Percentiles rank a stretch among this genome's conserved stretches.
Evolutionary conservation across 2,329 filamentous ascomycete genomes (phyloP).

Genomic region (Cladophialophora psammophila): DNA sequence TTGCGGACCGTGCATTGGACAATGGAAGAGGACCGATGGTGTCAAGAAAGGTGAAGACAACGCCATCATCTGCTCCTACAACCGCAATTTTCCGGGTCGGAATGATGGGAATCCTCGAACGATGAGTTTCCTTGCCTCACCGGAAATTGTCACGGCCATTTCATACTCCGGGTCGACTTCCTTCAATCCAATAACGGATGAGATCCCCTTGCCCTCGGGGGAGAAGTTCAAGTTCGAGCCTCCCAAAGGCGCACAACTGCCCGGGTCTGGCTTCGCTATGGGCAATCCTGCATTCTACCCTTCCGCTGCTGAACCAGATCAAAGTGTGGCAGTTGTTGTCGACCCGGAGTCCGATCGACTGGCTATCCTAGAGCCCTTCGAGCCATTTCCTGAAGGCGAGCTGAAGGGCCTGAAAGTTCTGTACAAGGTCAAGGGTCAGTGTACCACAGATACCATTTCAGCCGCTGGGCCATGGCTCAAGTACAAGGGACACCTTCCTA

Average conservation of each 20-base stretch:
- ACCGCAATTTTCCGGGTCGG: constrained; percentile 95
- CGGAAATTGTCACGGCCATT: constrained; percentile 96
- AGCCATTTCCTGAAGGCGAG: constrained; percentile 78
- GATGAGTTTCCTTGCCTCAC: constrained; percentile 98
- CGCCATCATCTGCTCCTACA: constrained; percentile 96
- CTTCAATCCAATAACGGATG: constrained; percentile 95
- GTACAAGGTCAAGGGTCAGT: constrained; percentile 96
- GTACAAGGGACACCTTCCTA: constrained; percentile 98
- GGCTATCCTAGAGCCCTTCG: constrained; percentile 88
- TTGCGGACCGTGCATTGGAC: constrained; percentile 83
- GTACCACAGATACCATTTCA: constrained; percentile 98
- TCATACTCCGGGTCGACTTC: constrained; percentile 89
- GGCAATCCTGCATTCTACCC: constrained; percentile 79
- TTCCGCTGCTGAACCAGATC: constrained; percentile 73
- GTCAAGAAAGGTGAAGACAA: constrained; percentile 85
- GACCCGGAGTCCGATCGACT: constrained; percentile 88
- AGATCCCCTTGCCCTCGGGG: constrained; percentile 79
- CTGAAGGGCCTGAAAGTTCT: constrained; percentile 81
- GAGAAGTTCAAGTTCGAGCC: constrained; percentile 84
- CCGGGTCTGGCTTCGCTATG: constrained; percentile 77
- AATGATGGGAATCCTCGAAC: constrained; percentile 97
- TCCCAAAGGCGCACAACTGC: constrained; percentile 68
- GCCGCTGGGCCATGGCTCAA: constrained; percentile 97
- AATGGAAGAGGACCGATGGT: constrained; percentile 92
- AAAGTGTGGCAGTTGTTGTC: constrained; percentile 75